Base-by-base conservation (phyloP, 805 yeast genomes). In the Cyberlindnera mississippiensis region DNA sequence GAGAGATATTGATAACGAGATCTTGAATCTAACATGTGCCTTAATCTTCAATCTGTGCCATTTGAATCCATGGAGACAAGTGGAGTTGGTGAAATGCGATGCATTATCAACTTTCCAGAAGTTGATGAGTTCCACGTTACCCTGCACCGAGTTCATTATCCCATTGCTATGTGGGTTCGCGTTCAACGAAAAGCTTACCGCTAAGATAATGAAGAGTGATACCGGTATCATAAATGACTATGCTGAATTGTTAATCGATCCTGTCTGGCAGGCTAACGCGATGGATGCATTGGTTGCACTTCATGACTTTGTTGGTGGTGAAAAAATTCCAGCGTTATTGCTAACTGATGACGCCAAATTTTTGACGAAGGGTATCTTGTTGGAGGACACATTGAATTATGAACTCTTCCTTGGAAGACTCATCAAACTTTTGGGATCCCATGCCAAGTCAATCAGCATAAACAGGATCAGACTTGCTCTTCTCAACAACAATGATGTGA, bases 201-300 rank as follows among this genome's bases (percentile, higher is more conserved):
- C 67, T 20, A 49, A 43, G 11, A 50, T 54, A 4, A 50, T 68
- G 28, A 41, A 56, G n/a, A 56, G 57, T 30, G 49, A 61, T 35
- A 5, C 16, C 6, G 40, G 33, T 2, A 61, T 66, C 14, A 50
- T 73, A 10, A 46, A 62, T 9, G 53, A 60, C 12, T 65, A 70
- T 44, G 53, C 60, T 36, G 62, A 62, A 19, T 52, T 73, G 6
- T 53, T 74, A 13, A 44, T 67, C 18, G 75, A 73, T 47, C 75
- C 78, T 4, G 67, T 70, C 37, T 74, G 79, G 79, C 75, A 72
- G 48, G 70, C 75, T 16, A 72, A 71, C 56, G 71, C 76, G 4
- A 61, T 73, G 50, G 79, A 73, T 40, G 61, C 78, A 0, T 58
- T 74, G 45, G 73, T 70, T 17, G 56, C 75, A 1, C 62, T 70